These are phyloP conservation scores for Ophiostoma novo-ulmi DNA, from an alignment of 2,329 filamentous ascomycete species.

Conservation along the genomic window DNA sequence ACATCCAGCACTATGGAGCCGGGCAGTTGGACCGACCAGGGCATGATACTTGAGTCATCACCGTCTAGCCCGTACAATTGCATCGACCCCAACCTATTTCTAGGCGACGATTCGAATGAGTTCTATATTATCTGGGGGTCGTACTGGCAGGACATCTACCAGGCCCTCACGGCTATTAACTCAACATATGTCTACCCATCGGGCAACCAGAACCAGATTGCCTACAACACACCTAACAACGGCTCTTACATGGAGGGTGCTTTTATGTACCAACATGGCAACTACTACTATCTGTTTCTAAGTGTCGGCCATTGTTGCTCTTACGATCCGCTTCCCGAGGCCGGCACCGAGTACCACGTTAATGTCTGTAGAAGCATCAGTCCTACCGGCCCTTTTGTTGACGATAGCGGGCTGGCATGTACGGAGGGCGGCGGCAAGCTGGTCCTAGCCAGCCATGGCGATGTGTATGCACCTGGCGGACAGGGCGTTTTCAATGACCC, in stretches of 20 bases:
- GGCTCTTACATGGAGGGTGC: constrained; percentile 47
- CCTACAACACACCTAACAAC: constrained; percentile 19
- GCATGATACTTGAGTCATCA: constrained; percentile 48
- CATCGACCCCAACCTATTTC: constrained; percentile 55
- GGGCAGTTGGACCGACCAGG: constrained; percentile 57
- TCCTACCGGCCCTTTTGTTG: constrained; percentile 52
- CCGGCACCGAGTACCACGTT: constrained; percentile 56
- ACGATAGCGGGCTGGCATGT: constrained; percentile 50
- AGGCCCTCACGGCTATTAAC: constrained; percentile 41
- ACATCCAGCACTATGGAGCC: constrained; percentile 41
- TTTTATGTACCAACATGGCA: constrained; percentile 50
- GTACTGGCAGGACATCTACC: constrained; percentile 61
- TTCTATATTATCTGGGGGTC: constrained; percentile 35
- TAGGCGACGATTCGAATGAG: constrained; percentile 39
- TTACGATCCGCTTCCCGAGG: constrained; percentile 17
- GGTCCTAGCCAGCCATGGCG: constrained; percentile 53
- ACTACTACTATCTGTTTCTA: constrained; percentile 62
- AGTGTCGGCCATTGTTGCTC: constrained; percentile 44
- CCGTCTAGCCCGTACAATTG: constrained; percentile 45
- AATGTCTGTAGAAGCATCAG: constrained; percentile 56
- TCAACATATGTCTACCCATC: constrained; percentile 26
- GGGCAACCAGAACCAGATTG: constrained; percentile 18
- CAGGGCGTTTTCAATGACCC: constrained; percentile 54
- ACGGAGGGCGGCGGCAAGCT: constrained; percentile 52
- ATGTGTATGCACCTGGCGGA: constrained; percentile 58